Percentiles rank a stretch among this genome's conserved stretches.
Evolutionary conservation across 2,329 filamentous ascomycete species (phyloP).

Genomic region (Ciborinia camelliae): DNA sequence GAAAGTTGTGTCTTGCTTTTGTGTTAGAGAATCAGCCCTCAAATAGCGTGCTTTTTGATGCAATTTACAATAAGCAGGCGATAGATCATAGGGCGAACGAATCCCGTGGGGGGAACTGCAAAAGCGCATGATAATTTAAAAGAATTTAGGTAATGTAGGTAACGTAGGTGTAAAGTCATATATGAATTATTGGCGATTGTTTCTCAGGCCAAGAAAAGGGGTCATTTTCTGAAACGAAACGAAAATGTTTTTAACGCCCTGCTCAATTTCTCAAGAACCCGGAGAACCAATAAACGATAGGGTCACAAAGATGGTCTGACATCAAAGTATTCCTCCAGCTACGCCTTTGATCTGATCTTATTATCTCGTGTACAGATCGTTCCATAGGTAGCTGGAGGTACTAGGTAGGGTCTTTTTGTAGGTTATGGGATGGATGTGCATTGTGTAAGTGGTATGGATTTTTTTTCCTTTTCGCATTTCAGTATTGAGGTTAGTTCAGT

Average conservation of each 20-base stretch:
- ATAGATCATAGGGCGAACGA: neutral
- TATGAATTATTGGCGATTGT: slow-evolving; percentile 14
- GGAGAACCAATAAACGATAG: slow-evolving; percentile 1
- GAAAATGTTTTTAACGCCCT: slow-evolving; percentile 17
- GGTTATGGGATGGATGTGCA: neutral
- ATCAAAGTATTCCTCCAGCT: neutral
- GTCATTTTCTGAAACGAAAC: slow-evolving; percentile 13
- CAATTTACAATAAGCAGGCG: neutral
- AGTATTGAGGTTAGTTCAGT: neutral
- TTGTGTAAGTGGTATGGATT: neutral
- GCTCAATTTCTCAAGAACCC: neutral
- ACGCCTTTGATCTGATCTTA: neutral
- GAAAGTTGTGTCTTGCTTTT: neutral
- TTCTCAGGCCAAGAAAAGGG: slow-evolving; percentile 6
- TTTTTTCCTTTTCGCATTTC: neutral
- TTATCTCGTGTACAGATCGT: neutral
- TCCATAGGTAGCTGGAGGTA: no score
- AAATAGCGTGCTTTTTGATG: neutral
- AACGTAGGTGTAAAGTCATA: neutral
- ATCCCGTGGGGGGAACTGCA: neutral
- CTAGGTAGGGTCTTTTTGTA: neutral
- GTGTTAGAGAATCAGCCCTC: neutral
- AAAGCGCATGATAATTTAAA: neutral
- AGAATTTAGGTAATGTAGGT: no score
- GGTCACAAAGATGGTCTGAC: neutral